phyloP scores from a whole-genome alignment of 192 early-diverging fungal genomes.

The Coemansia sp. region DNA sequence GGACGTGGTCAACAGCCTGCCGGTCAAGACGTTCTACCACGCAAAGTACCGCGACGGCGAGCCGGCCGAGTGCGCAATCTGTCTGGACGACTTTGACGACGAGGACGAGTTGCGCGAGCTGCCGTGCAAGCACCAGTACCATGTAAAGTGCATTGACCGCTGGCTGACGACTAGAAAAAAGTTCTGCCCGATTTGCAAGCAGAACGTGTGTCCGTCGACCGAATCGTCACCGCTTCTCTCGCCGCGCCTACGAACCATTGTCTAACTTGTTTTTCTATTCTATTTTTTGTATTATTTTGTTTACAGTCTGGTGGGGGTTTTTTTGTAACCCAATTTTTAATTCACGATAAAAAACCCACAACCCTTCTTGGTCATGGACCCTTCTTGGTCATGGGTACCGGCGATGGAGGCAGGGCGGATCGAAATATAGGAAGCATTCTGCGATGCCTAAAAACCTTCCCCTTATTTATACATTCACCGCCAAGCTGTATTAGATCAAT shows the following conservation, averaged over 20 bases:
- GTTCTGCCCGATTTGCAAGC: slow-evolving; percentile 82
- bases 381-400: too few relatives aligned
- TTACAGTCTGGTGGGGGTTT: not conserved
- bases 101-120: slow-evolving; percentile 74
- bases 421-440: too few relatives aligned
- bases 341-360: too few relatives aligned
- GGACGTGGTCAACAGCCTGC: slow-evolving; percentile 69
- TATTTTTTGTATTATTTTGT: not conserved
- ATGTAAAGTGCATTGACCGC: slow-evolving; percentile 82
- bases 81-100: slow-evolving; percentile 84
- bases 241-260: slow-evolving; percentile 34
- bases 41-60: slow-evolving; percentile 68
- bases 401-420: too few relatives aligned
- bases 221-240: slow-evolving; percentile 43
- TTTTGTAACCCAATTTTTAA: too few relatives aligned
- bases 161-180: slow-evolving; percentile 85
- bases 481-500: too few relatives aligned
- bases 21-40: slow-evolving; percentile 62
- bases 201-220: slow-evolving; percentile 31
- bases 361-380: too few relatives aligned
- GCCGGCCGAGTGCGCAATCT: slow-evolving; percentile 83
- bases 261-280: slow-evolving; percentile 8
- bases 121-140: slow-evolving; percentile 87
- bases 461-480: too few relatives aligned
- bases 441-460: too few relatives aligned